Conservation (phyloP, 352 stramenopile genomes). For the Stephanocyclus meneghinianus region DNA sequence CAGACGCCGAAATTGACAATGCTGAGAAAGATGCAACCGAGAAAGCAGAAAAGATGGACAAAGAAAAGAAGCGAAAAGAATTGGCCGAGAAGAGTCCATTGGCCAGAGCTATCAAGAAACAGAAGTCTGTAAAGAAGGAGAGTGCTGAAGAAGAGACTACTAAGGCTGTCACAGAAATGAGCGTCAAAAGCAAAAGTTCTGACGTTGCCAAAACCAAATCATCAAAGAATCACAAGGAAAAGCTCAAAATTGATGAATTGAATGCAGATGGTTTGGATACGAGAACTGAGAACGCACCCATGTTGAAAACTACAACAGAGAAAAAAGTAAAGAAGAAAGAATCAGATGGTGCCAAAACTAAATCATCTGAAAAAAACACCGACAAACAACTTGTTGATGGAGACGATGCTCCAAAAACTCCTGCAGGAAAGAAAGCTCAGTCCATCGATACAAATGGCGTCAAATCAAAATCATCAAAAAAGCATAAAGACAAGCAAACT, state of each 20-base stretch:
- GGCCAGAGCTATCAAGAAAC: slow-evolving; percentile 55
- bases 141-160: slow-evolving; percentile 22
- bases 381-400: background rate
- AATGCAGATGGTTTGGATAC: background rate
- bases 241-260: background rate
- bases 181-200: background rate
- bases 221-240: background rate
- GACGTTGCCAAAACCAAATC: background rate
- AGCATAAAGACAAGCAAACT: slow-evolving; percentile 16
- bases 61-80: slow-evolving; percentile 31
- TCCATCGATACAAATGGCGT: slow-evolving; percentile 10
- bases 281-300: background rate
- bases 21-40: slow-evolving; percentile 23
- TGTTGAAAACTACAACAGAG: slow-evolving; percentile 12
- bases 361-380: background rate
- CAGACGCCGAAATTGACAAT: slow-evolving; percentile 3
- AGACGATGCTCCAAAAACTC: background rate
- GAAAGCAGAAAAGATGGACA: slow-evolving; percentile 22
- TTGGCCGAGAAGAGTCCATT: slow-evolving; percentile 25
- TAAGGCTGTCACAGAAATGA: slow-evolving; percentile 4
- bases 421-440: slow-evolving; percentile 23
- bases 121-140: slow-evolving; percentile 33
- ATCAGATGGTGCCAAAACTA: background rate
- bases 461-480: slow-evolving; percentile 44
- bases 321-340: background rate